Percentiles rank a stretch among this genome's conserved stretches.
Conservation (phyloP, 441 rosid species). For the Omphalea diandra region DNA sequence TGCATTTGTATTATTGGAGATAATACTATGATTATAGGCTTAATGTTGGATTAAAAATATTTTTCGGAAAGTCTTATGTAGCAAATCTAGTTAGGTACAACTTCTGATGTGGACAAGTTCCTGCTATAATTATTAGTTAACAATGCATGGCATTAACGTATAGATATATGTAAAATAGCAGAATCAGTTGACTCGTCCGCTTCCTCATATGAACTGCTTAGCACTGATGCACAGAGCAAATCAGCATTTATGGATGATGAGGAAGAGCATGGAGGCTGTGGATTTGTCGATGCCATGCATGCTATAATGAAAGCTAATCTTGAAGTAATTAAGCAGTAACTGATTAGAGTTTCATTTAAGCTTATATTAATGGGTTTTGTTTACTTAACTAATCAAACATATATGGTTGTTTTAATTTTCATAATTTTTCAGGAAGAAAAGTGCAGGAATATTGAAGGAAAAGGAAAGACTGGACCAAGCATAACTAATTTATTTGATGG, state of each 20-base stretch:
- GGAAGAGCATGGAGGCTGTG: neutral
- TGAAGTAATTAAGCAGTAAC: neutral
- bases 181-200: neutral
- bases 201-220: neutral
- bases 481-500: neutral
- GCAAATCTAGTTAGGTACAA: no score
- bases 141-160: no score
- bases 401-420: neutral
- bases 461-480: neutral
- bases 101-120: no score
- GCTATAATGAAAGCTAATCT: neutral
- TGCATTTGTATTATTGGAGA: no score
- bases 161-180: neutral
- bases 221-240: neutral
- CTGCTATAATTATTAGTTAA: no score
- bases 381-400: no score
- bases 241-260: neutral
- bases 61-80: no score
- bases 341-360: neutral
- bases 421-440: neutral
- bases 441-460: neutral
- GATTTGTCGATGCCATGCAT: slow-evolving; percentile 16
- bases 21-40: no score
- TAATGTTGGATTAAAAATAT: no score
- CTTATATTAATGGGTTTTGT: no score